phyloP scores from a whole-genome alignment of 1,284 basidiomycete species.

The Ganoderma resinaceum region DNA sequence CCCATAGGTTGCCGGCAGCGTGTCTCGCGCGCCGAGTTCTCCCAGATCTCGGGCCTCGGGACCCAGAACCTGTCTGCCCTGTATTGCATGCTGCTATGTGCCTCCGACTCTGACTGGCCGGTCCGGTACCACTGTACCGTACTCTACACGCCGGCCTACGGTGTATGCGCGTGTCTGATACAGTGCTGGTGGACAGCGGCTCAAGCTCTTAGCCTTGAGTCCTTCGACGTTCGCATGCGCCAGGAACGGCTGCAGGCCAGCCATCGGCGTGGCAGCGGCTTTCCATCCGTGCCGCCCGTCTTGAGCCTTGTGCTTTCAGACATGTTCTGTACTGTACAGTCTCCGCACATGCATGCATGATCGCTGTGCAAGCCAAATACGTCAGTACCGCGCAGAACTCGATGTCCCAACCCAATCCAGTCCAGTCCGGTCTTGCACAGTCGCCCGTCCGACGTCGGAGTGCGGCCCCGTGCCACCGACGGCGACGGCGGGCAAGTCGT shows the following conservation, averaged over 20 bases:
- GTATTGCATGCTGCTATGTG: too few species aligned
- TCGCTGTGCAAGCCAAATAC: too few species aligned
- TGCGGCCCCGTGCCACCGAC: too few species aligned
- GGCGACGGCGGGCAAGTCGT: background rate
- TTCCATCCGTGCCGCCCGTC: background rate
- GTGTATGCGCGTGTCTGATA: background rate
- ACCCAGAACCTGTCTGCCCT: background rate
- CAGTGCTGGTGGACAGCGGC: background rate
- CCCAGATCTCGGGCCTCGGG: too few species aligned
- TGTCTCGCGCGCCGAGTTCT: background rate
- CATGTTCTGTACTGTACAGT: too few species aligned
- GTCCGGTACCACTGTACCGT: too few species aligned
- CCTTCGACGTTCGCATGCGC: background rate
- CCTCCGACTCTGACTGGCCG: too few species aligned
- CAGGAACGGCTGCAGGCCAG: background rate
- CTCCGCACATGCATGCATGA: too few species aligned
- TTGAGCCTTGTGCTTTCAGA: too few species aligned
- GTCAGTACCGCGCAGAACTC: too few species aligned
- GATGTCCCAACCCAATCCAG: too few species aligned
- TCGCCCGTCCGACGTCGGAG: background rate
- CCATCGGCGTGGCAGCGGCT: background rate
- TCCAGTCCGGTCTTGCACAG: background rate
- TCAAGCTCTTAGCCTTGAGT: background rate
- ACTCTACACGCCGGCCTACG: too few species aligned
- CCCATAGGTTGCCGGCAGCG: background rate